These are phyloP conservation scores for Phytophthora pinifolia DNA, from an alignment of 352 stramenopile genomes.

Conservation along the genomic window DNA sequence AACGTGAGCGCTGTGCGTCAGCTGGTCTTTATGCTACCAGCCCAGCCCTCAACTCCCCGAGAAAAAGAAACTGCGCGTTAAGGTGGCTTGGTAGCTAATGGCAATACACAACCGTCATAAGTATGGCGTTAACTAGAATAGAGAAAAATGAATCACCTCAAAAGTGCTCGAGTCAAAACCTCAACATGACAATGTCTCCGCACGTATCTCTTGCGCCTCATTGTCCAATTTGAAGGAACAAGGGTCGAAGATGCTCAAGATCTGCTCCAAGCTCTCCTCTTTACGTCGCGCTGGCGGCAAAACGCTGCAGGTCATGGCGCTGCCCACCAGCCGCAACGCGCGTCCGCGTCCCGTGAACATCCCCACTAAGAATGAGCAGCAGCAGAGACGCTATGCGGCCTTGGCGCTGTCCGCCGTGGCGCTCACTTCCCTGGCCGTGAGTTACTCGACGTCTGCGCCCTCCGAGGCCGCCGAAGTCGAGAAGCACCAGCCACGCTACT, in stretches of 20 bases:
- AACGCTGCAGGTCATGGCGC: conserved; percentile 32
- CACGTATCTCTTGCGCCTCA: conserved; percentile 1
- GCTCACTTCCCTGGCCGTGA: conserved; percentile 26
- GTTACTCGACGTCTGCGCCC: conserved; percentile 28
- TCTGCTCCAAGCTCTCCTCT: conserved; percentile 18
- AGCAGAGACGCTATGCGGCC: conserved; percentile 12
- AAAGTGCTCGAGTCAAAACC: too few relatives aligned
- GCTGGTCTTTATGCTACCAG: not conserved
- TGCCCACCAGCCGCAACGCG: conserved; percentile 24
- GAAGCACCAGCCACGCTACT: conserved; percentile 29
- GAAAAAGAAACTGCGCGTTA: too few relatives aligned
- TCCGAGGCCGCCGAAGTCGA: conserved; percentile 17
- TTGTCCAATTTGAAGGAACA: conserved; percentile 10
- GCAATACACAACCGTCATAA: too few relatives aligned
- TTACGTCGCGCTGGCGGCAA: conserved; percentile 23
- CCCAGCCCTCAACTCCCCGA: too few relatives aligned
- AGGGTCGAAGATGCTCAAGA: conserved; percentile 18
- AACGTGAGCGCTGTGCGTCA: conserved; percentile 30
- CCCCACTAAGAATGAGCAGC: conserved; percentile 17
- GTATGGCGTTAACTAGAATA: too few relatives aligned
- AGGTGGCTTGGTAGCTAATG: too few relatives aligned
- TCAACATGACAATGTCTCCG: not conserved
- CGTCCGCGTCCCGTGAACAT: conserved; percentile 26
- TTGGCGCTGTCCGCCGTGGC: conserved; percentile 30
- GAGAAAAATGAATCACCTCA: too few relatives aligned